A percentile compares a stretch with the other conserved stretches of the same genome.
These are phyloP conservation scores for Cyberlindnera maclurae DNA, from an alignment of 805 yeast genomes.

Conservation along the genomic window DNA sequence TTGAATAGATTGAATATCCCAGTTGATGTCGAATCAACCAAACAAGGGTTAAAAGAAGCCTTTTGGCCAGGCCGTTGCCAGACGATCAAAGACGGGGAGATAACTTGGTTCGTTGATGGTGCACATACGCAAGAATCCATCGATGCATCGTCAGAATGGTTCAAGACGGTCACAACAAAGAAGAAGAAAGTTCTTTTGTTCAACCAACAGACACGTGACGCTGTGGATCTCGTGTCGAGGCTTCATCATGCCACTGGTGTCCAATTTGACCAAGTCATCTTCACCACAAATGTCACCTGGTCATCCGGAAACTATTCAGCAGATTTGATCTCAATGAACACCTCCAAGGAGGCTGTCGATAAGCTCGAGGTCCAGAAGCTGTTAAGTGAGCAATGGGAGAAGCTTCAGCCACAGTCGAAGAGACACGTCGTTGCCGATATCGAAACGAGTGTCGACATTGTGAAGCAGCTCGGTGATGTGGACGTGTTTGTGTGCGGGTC, in stretches of 20 bases:
- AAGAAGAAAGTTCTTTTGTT: slow-evolving; percentile 53
- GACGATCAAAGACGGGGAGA: slow-evolving; percentile 38
- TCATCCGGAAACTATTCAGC: slow-evolving; percentile 68
- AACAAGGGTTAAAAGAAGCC: slow-evolving; percentile 56
- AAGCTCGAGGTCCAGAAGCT: slow-evolving; percentile 73
- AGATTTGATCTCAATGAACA: slow-evolving; percentile 82
- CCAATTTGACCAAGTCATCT: slow-evolving; percentile 68
- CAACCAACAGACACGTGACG: slow-evolving; percentile 93
- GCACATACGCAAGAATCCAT: slow-evolving; percentile 93
- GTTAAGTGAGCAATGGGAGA: slow-evolving; percentile 64
- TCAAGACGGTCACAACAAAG: slow-evolving; percentile 33
- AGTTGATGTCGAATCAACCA: slow-evolving; percentile 18
- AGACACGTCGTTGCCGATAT: slow-evolving; percentile 62
- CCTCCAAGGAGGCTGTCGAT: slow-evolving; percentile 71
- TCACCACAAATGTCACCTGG: slow-evolving; percentile 92
- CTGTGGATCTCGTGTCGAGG: slow-evolving; percentile 50
- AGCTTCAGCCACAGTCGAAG: slow-evolving; percentile 37
- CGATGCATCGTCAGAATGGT: slow-evolving; percentile 80
- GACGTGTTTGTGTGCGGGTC: slow-evolving; percentile 94
- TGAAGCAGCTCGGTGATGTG: slow-evolving; percentile 31
- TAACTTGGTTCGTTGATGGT: slow-evolving; percentile 88
- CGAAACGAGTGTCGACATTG: slow-evolving; percentile 59
- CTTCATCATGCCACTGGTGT: slow-evolving; percentile 39
- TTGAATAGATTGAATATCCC: slow-evolving; percentile 41
- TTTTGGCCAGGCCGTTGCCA: slow-evolving; percentile 98